Evolutionary conservation across 225 moss, liverwort and hornwort genomes (phyloP).

Genomic region (Ulota crispa): DNA sequence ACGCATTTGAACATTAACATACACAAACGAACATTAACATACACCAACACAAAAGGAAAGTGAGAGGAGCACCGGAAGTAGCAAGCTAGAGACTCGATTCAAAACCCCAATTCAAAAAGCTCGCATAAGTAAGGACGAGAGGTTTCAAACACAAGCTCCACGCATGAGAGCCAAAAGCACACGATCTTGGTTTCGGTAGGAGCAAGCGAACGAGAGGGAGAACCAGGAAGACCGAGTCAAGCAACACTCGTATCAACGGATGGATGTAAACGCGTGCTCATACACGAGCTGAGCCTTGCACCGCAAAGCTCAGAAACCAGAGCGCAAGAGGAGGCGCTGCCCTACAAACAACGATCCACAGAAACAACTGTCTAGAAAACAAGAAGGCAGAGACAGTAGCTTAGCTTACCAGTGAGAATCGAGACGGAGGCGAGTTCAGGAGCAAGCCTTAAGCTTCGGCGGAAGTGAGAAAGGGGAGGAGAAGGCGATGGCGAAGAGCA

Average conservation of each 20-base stretch:
- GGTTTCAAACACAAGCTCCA: background rate
- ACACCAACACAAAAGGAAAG: no score
- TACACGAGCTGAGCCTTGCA: background rate
- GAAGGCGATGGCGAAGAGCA: background rate
- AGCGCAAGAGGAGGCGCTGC: background rate
- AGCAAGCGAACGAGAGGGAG: background rate
- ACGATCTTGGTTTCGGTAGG: background rate
- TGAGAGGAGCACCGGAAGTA: background rate
- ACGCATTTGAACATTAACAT: background rate
- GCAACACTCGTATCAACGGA: background rate
- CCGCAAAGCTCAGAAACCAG: background rate
- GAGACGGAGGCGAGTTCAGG: background rate
- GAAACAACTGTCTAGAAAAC: background rate
- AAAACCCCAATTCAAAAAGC: background rate
- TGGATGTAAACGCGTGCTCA: background rate
- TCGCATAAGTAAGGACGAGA: background rate
- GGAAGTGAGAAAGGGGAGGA: background rate
- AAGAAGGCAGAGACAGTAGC: background rate
- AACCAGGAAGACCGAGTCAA: constrained; percentile 14
- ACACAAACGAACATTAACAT: background rate
- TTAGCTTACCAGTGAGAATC: background rate
- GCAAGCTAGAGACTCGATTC: background rate
- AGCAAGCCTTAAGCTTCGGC: background rate
- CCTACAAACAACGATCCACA: background rate
- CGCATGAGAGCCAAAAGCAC: background rate